Evolutionary conservation across 164 flowering plant species (phyloP), one percentile per base, ranked within the genome.

Genomic region (Berberis vulgaris): DNA sequence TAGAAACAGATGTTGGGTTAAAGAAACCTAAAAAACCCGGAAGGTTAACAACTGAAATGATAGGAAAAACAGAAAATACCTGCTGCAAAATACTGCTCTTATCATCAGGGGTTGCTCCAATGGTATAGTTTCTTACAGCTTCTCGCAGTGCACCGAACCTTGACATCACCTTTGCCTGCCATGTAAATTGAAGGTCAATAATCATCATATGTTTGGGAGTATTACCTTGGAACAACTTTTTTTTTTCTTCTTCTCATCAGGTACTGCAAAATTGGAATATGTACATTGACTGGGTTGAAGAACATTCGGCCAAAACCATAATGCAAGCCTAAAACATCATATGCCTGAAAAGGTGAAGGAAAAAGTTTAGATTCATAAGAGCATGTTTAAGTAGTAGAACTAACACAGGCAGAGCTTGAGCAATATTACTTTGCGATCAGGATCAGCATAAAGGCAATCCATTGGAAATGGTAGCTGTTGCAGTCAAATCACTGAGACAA

Each of bases 271-370:
- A 63, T 56, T 63, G 69, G 63, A n/a, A 52, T 43, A 9, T 39
- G 72, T 93, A 94, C 98, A 72, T 91, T 94, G 54, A 95, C 91
- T 45, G 93, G 97, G 74, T 86, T 90, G 83, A 90, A 83, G 77
- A 94, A 87, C 64, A 96, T 93, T 13, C 98, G 88, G 4, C 96
- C 88, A 49, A 93, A 6, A 54, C 98, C 97, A 74, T 80, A 83
- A 79, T 94, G 86, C 68, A 94, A 77, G 49, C 87, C 96, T 78
- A 94, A 66, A 39, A 83, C 70, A 78, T 90, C 80, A 77, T 90
- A 94, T 61, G 87, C 92, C 98, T 90, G 84, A 52, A 70, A 44
- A 54, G 45, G 11, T 10, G 54, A 7, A 1, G n/a, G 11, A 2
- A 1, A 47, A 47, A 6, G 26, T 26, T 26, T 26, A 26, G 26